A percentile compares a stretch with the other conserved stretches of the same genome.
Evolutionary conservation across 1,284 basidiomycete genomes (phyloP).

Genomic region (Polyporus tsugae): DNA sequence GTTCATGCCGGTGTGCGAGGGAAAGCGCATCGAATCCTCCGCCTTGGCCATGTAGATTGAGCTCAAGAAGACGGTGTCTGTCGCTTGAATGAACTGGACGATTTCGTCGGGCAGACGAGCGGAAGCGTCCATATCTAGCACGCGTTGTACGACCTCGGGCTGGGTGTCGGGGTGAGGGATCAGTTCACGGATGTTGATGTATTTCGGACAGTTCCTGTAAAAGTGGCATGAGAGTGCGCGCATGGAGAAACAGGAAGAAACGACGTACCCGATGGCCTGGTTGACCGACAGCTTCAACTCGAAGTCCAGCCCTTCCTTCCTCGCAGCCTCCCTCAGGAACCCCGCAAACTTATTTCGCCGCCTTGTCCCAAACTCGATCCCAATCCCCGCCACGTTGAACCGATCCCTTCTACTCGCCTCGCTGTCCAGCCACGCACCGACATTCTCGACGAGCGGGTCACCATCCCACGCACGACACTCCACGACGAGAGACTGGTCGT

Average conservation of each 20-base stretch:
- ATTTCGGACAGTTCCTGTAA: not conserved
- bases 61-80: not conserved
- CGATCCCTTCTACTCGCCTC: not conserved
- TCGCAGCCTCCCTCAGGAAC: not conserved
- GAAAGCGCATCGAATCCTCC: not conserved
- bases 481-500: not conserved
- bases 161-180: not conserved
- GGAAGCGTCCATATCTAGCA: not conserved
- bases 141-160: not conserved
- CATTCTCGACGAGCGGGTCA: not conserved
- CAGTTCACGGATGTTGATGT: slow-evolving; percentile 1
- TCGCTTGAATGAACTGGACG: not conserved
- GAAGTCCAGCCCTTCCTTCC: not conserved
- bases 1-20: slow-evolving; percentile 5
- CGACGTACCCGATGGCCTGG: not conserved
- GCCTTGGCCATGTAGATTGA: not conserved
- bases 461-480: slow-evolving; percentile 7
- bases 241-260: not conserved
- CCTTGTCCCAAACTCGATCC: not conserved
- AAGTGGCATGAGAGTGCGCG: not conserved
- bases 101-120: not conserved
- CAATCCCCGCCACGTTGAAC: slow-evolving; percentile 1
- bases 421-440: not conserved
- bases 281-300: slow-evolving; percentile 5
- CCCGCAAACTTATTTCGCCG: slow-evolving; percentile 1